Conservation (phyloP, 2,329 filamentous ascomycete species). For the Penicillium decumbens region DNA sequence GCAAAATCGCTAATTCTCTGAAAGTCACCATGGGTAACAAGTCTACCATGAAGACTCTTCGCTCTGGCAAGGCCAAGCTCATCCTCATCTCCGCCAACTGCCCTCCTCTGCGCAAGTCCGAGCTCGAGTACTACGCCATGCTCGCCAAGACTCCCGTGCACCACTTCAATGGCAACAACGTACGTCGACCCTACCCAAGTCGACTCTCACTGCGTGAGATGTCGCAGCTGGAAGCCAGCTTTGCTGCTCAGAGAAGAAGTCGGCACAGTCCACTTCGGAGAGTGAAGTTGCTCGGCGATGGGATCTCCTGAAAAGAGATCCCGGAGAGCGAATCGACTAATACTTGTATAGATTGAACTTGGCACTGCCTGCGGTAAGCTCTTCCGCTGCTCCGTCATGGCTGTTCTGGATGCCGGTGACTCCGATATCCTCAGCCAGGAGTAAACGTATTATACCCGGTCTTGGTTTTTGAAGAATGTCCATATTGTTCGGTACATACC, state of each 20-base stretch:
- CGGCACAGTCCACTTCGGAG: conserved; percentile 22
- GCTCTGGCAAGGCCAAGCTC: conserved; percentile 97
- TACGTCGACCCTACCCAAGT: conserved; percentile 56
- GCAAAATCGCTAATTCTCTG: conserved; percentile 3
- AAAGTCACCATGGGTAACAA: conserved; percentile 82
- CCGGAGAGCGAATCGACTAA: conserved; percentile 27
- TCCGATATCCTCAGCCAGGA: conserved; percentile 73
- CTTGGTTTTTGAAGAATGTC: not conserved
- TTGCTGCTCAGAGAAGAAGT: conserved; percentile 27
- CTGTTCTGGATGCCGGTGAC: conserved; percentile 94
- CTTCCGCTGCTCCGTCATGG: conserved; percentile 97
- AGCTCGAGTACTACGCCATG: conserved; percentile 95
- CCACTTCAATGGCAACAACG: conserved; percentile 99
- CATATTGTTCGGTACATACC: not conserved
- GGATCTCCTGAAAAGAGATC: conserved; percentile 17
- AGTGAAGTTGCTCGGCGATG: conserved; percentile 30
- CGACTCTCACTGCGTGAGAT: conserved; percentile 7
- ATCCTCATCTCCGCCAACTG: conserved; percentile 96
- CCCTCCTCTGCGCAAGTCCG: conserved; percentile 94
- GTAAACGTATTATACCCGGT: not conserved
- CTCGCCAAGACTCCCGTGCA: conserved; percentile 91
- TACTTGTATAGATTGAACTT: conserved; percentile 75
- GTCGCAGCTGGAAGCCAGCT: conserved; percentile 23
- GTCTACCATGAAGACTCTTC: conserved; percentile 82
- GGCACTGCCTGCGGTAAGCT: conserved; percentile 98